Conservation (phyloP, 139 green algal species). For the Diplosphaera chodatii region DNA sequence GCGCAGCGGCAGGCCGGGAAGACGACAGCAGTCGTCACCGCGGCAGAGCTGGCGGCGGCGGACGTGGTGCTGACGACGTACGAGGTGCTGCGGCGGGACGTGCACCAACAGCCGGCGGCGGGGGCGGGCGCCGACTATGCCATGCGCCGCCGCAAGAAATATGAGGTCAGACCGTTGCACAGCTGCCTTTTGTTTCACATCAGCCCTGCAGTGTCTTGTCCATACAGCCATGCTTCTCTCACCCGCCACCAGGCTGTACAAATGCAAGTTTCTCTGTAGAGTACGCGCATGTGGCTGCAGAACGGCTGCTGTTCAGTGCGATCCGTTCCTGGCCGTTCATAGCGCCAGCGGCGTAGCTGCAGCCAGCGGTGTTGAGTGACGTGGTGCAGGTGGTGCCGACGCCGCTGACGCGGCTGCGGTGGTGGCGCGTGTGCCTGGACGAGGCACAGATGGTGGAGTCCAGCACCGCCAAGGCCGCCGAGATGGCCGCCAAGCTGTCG, state of each 20-base stretch:
- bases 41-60: constrained; percentile 57
- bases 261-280: neutral
- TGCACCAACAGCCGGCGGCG: constrained; percentile 37
- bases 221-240: no score
- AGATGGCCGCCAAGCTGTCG: constrained; percentile 65
- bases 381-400: constrained; percentile 58
- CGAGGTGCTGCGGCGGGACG: constrained; percentile 72
- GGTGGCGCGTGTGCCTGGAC: constrained; percentile 88
- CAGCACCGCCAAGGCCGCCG: constrained; percentile 56
- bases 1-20: constrained; percentile 2
- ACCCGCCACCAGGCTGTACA: no score
- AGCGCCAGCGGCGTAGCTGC: no score
- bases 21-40: constrained; percentile 37
- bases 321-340: no score
- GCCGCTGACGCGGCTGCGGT: constrained; percentile 79
- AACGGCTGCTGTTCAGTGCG: neutral
- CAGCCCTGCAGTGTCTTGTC: no score
- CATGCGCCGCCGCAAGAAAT: constrained; percentile 35
- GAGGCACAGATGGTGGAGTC: constrained; percentile 89
- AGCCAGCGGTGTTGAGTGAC: neutral
- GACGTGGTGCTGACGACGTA: constrained; percentile 94
- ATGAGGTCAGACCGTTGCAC: constrained; percentile 23
- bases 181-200: no score
- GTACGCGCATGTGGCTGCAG: neutral
- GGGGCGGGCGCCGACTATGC: neutral